Conservation (phyloP, 768 basidiomycete genomes). For the Rhizopogon rudus region DNA sequence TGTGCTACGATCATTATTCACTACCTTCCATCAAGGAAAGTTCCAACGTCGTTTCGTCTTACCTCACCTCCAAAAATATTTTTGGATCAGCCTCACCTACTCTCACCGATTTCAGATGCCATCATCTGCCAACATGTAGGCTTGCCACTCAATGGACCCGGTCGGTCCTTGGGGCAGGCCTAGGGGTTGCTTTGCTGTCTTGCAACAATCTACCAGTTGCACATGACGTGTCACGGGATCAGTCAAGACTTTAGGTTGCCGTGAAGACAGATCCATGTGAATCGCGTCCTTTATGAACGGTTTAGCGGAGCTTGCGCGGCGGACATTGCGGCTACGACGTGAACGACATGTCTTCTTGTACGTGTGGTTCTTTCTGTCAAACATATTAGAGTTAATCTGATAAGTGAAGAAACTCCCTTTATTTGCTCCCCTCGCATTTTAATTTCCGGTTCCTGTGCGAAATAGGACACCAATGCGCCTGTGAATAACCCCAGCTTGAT, state of each 20-base stretch:
- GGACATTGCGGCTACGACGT: constrained; percentile 8
- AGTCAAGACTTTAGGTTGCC: neutral
- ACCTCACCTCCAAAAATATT: constrained; percentile 7
- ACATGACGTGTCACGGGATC: constrained; percentile 2
- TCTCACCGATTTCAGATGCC: constrained; percentile 9
- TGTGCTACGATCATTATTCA: neutral
- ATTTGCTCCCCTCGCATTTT: neutral
- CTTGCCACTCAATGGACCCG: constrained; percentile 2
- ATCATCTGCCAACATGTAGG: constrained; percentile 1
- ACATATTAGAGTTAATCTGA: constrained; percentile 10
- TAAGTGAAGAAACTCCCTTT: neutral
- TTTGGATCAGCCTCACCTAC: neutral
- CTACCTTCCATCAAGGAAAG: neutral
- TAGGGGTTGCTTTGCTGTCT: constrained; percentile 1
- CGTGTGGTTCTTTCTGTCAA: neutral
- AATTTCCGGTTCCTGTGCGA: constrained; percentile 3
- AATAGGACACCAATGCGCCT: constrained; percentile 9
- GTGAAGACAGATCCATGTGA: neutral
- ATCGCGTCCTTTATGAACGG: neutral
- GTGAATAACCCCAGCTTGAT: constrained; percentile 15
- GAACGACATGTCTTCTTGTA: neutral
- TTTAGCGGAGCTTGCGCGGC: neutral
- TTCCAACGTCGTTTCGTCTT: neutral
- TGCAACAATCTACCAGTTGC: constrained; percentile 1
- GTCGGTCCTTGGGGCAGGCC: neutral